Evolutionary conservation across 495 filamentous ascomycete genomes (phyloP), one percentile per base, ranked within the genome.

Genomic region (Lasiosphaeriaceae sp.): DNA sequence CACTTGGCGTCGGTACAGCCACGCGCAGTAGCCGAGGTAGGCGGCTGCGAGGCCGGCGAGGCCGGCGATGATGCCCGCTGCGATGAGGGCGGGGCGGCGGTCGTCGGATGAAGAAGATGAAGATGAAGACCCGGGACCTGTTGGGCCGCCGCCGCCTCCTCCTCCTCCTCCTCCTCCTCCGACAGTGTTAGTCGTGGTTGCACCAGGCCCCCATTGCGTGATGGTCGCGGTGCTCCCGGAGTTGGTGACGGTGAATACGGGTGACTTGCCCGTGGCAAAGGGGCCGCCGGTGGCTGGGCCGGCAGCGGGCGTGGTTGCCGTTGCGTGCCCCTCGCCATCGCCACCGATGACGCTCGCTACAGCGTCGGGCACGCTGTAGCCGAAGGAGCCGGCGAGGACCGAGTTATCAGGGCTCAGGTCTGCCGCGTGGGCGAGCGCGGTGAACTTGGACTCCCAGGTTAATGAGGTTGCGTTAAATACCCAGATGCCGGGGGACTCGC

Each of bases 11-110:
- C 84, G 78, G 71, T 87, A 89, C 6, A 90, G 69, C 78, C 82
- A 89, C 20, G 83, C 79, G 67, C 87, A 87, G 74, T 89, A 89
- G 14, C 84, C 86, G 19, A 91, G 75, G 62, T 90, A 85, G 9
- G 70, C 69, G 2, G 83, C 80, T 4, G 83, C 64, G 16, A 89
- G 57, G 39, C 80, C 78, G 12, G 84, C 72, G 14, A 83, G 60
- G 24, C 82, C 87, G 3, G 84, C 88, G 52, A 90, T 66, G 29
- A 83, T 77, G 21, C 82, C 84, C 2, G 85, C 84, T 26, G 83
- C 79, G 55, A 89, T 86, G 34, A 87, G 79, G 14, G 76, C 85
- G 11, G 80, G 68, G 59, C 80, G 49, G n/a, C 54, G 45, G 50
- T 86, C n/a, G 73, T 68, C 50, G 68, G 65, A 31, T 3, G 3